Evolutionary conservation across 2,329 filamentous ascomycete genomes (phyloP).

Genomic region (Chrysosporium keratinophilum): DNA sequence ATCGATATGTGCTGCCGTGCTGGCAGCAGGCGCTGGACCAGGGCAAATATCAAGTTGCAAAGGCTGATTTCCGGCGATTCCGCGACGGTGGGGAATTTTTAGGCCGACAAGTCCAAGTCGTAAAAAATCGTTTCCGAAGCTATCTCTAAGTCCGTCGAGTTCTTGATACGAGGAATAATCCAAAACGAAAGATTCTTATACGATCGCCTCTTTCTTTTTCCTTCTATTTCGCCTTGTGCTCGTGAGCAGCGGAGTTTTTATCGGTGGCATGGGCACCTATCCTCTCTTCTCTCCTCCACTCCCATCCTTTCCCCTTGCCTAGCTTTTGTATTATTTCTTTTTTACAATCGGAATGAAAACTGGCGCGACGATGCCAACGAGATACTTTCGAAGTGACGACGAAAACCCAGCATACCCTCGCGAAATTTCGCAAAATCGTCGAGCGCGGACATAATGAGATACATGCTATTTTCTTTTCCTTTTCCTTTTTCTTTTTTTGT

Average conservation of each 20-base stretch:
- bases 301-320: neutral
- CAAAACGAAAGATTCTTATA: too few relatives aligned
- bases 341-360: too few relatives aligned
- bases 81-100: constrained; percentile 16
- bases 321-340: neutral
- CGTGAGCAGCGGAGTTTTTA: neutral
- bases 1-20: neutral
- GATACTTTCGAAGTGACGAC: too few relatives aligned
- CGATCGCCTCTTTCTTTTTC: neutral
- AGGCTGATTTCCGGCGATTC: constrained; percentile 13
- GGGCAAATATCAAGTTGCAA: constrained; percentile 2
- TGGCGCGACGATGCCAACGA: too few relatives aligned
- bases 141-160: constrained; percentile 1
- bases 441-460: too few relatives aligned
- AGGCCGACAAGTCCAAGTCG: constrained; percentile 10
- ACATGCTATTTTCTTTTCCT: too few relatives aligned
- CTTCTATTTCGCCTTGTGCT: neutral
- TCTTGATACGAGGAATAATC: too few relatives aligned
- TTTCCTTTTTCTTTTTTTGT: too few relatives aligned
- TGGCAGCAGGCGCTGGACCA: neutral
- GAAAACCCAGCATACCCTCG: too few relatives aligned
- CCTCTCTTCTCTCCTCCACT: neutral
- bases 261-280: neutral
- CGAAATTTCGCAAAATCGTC: too few relatives aligned
- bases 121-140: constrained; percentile 10